These are phyloP conservation scores for Zasmidium citrigriseum DNA, from an alignment of 2,329 filamentous ascomycete species.

Conservation along the genomic window DNA sequence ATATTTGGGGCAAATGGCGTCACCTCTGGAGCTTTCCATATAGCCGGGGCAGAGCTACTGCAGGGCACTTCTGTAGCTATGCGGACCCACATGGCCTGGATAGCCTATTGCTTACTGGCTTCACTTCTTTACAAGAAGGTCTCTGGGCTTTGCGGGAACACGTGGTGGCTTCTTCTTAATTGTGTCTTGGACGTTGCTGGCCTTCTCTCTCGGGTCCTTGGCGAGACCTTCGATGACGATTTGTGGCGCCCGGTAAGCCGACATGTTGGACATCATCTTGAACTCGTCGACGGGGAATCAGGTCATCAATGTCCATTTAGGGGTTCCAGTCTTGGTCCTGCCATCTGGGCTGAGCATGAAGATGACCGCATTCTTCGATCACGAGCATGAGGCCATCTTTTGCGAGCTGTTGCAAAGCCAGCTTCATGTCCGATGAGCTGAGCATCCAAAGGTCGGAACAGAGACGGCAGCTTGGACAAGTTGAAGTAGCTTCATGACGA, in stretches of 20 bases:
- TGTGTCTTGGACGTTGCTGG: no score
- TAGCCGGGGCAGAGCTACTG: background rate
- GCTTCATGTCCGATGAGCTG: background rate
- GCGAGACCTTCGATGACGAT: background rate
- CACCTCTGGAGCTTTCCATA: background rate
- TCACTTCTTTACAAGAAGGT: background rate
- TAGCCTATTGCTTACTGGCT: background rate
- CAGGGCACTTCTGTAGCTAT: background rate
- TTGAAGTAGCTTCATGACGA: background rate
- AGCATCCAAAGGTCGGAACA: background rate
- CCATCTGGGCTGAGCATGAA: background rate
- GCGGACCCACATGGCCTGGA: background rate
- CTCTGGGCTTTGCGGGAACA: background rate
- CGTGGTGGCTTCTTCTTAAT: background rate
- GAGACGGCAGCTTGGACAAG: background rate
- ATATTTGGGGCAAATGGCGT: background rate
- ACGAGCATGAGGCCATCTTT: background rate
- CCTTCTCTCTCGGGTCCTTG: no score
- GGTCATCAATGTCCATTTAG: background rate
- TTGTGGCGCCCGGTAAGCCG: background rate
- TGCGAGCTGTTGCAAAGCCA: background rate
- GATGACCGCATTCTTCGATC: background rate
- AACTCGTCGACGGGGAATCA: background rate
- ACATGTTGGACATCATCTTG: background rate
- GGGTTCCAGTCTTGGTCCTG: background rate